Percentiles rank a stretch among this genome's conserved stretches.
Evolutionary conservation across 306 rosid species (phyloP).

Genomic region (Luffa acutangula): DNA sequence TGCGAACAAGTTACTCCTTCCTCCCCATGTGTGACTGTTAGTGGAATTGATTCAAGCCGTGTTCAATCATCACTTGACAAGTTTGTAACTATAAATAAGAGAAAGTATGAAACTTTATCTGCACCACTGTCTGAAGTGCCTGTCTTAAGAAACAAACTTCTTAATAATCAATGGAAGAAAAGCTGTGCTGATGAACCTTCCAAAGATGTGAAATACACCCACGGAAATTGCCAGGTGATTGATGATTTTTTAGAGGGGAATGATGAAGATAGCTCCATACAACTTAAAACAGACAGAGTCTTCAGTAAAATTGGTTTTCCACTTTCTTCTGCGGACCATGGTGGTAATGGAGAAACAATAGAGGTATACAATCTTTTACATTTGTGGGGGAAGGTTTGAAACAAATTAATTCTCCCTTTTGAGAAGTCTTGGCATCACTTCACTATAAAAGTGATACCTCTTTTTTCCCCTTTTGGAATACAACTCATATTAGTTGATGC

Average conservation of each 20-base stretch:
- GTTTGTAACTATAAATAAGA: conserved; percentile 61
- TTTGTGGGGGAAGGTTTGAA: background rate
- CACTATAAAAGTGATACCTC: background rate
- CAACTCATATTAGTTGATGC: background rate
- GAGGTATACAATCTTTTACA: conserved; percentile 33
- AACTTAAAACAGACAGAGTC: conserved; percentile 28
- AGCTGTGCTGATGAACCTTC: conserved; percentile 25
- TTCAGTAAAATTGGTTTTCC: conserved; percentile 23
- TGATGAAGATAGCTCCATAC: conserved; percentile 34
- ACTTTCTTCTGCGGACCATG: conserved; percentile 21
- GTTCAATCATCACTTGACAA: conserved; percentile 69
- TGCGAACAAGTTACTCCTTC: conserved; percentile 14
- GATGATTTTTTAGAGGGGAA: conserved; percentile 21
- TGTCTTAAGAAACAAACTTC: conserved; percentile 55
- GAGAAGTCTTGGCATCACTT: background rate
- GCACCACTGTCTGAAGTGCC: conserved; percentile 75
- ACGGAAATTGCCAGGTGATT: conserved; percentile 22
- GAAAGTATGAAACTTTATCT: conserved; percentile 47
- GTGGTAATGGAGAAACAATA: conserved; percentile 20
- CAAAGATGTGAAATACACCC: conserved; percentile 22
- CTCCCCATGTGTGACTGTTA: conserved; percentile 20
- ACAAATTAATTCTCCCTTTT: background rate
- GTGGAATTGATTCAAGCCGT: conserved; percentile 28
- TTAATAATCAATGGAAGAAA: conserved; percentile 27
- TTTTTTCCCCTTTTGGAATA: background rate